Conservation (phyloP, 176 grass and related monocot species). For the Triticum dicoccoides region DNA sequence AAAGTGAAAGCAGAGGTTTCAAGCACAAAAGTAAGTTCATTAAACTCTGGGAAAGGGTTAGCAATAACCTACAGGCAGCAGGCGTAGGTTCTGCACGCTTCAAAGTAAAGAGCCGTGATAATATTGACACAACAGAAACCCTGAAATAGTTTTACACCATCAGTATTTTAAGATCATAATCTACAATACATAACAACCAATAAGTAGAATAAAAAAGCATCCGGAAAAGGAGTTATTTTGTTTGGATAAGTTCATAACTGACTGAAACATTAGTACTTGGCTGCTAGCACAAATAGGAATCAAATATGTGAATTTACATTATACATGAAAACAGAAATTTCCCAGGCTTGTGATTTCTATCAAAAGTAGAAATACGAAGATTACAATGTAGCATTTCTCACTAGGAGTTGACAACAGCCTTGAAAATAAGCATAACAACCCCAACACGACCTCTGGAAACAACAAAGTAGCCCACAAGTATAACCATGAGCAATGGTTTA, state of each 20-base stretch:
- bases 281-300: neutral
- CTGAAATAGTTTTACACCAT: conserved; percentile 30
- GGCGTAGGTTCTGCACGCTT: conserved; percentile 13
- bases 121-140: conserved; percentile 5
- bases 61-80: conserved; percentile 38
- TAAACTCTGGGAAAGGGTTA: conserved; percentile 7
- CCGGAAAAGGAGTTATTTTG: neutral
- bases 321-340: neutral
- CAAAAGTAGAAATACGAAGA: neutral
- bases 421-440: neutral
- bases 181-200: neutral
- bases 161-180: conserved; percentile 12
- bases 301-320: neutral
- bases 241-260: neutral
- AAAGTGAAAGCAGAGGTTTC: neutral
- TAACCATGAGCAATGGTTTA: neutral
- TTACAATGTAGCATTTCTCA: neutral
- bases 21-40: neutral
- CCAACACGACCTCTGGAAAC: neutral
- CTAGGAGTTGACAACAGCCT: neutral
- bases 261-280: neutral
- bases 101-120: neutral
- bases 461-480: neutral
- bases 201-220: neutral
- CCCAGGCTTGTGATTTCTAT: neutral